Evolutionary conservation across 2,329 filamentous ascomycete species (phyloP), one percentile per base, ranked within the genome.

Genomic region (Microdochium nivale): DNA sequence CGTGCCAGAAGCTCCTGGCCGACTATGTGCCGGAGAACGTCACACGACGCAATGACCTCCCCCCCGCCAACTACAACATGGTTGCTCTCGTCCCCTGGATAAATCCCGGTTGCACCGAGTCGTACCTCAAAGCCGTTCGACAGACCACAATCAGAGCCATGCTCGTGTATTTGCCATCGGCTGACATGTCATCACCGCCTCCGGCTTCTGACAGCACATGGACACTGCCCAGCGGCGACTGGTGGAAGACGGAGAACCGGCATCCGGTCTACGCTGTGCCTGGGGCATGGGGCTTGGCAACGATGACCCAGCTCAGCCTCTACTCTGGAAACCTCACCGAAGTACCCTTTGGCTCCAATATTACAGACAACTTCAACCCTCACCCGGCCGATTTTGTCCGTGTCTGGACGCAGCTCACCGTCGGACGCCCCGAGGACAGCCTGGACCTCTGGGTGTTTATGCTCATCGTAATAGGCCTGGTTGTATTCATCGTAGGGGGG

Each of bases 51-150:
- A 66, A 69, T n/a, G 78, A 94, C 60, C 79, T 96, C 1, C 83
- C 83, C 0, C 73, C 76, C 0, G 77, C 78, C 48, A 82, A 87
- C 58, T 90, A 88, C 65, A 83, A 86, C 51, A 74, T 90, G 49
- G 81, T 96, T 59, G 91, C 87, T 25, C 71, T 96, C 50, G 91
- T 89, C 24, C 92, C 92, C 25, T 97, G 92, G 91, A 82, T 90
- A 59, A 87, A 78, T 55, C 71, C 77, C 8, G 72, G 81, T 25
- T 99, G 92, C 64, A 87, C 88, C 13, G 69, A 77, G 51, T 79
- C 85, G 46, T 96, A 90, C 64, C 76, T 97, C 47, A 69, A 76
- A 19, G 75, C 80, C 21, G 78, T 80, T n/a, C 71, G 74, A 30
- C 60, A 68, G 51, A 80, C 84, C 57, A 77, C 80, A 24, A 75